These are phyloP conservation scores for Gnetum montanum DNA, from an alignment of 75 land plant genomes.

Conservation along the genomic window DNA sequence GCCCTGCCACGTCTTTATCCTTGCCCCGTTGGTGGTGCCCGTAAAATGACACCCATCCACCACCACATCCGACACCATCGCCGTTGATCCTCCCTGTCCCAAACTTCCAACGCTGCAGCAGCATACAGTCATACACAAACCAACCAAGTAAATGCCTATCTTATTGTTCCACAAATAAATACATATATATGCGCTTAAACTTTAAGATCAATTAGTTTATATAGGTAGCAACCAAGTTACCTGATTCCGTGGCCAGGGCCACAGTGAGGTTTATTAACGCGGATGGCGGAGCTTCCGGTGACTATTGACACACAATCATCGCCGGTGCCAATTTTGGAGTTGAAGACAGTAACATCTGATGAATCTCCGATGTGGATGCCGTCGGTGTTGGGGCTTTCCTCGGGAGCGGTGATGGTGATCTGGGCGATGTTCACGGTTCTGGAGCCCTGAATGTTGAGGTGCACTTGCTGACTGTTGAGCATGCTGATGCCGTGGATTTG, in stretches of 20 bases:
- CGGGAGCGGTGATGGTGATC: constrained; percentile 33
- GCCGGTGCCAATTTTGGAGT: constrained; percentile 36
- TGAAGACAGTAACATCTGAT: constrained; percentile 19
- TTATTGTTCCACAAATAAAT: too few species aligned
- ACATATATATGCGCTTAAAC: too few species aligned
- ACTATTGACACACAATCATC: constrained; percentile 65
- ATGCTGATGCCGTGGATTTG: constrained; percentile 24
- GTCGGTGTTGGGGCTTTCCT: constrained; percentile 48
- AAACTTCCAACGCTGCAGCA: constrained; percentile 39
- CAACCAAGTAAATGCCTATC: too few species aligned
- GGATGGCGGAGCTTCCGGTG: constrained; percentile 18
- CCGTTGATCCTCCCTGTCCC: constrained; percentile 18
- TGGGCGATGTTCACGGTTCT: constrained; percentile 15
- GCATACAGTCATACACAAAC: too few species aligned
- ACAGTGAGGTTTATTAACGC: constrained; percentile 31
- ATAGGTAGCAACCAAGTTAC: too few species aligned
- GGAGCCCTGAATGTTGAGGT: constrained; percentile 23
- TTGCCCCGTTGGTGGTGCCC: constrained; percentile 27
- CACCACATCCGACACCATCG: constrained; percentile 19
- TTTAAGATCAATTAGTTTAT: too few species aligned
- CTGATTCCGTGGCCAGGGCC: constrained; percentile 71
- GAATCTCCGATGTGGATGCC: constrained; percentile 40
- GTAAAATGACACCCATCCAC: constrained; percentile 15
- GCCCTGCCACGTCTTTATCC: constrained; percentile 69
- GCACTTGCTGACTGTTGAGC: constrained; percentile 46